These are phyloP conservation scores for Hemisphaericaspora nanyangensis DNA, from an alignment of 805 yeast genomes.

Conservation along the genomic window DNA sequence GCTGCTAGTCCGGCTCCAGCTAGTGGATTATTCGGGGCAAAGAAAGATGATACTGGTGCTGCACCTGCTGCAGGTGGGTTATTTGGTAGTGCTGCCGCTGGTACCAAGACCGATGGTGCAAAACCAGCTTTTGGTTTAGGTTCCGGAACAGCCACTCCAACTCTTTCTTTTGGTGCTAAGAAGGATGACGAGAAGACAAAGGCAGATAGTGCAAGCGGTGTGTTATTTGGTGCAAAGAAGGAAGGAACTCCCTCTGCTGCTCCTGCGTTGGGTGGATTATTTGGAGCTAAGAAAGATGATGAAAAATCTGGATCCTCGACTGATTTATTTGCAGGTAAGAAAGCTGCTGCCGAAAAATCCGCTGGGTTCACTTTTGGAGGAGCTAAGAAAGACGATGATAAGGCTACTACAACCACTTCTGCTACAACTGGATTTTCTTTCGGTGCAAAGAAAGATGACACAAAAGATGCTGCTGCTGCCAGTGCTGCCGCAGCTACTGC, in stretches of 20 bases:
- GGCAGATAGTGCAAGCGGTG: conserved; percentile 17
- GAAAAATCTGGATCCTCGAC: conserved; percentile 15
- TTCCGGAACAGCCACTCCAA: background rate
- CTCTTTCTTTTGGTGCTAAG: conserved; percentile 22
- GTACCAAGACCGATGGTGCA: conserved; percentile 12
- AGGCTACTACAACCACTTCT: conserved; percentile 14
- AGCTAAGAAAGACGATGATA: conserved; percentile 15
- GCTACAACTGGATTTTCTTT: conserved; percentile 12
- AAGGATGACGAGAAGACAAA: conserved; percentile 16
- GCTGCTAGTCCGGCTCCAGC: conserved; percentile 8
- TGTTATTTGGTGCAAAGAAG: conserved; percentile 15
- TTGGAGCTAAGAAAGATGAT: conserved; percentile 13
- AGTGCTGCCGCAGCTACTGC: conserved; percentile 4
- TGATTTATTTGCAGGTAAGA: conserved; percentile 21
- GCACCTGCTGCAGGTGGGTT: conserved; percentile 7
- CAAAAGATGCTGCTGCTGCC: conserved; percentile 14
- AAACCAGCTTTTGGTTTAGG: conserved; percentile 13
- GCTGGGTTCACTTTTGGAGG: conserved; percentile 19
- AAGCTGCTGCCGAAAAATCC: conserved; percentile 13
- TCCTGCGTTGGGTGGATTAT: conserved; percentile 7
- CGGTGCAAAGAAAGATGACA: conserved; percentile 15
- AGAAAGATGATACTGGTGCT: conserved; percentile 8
- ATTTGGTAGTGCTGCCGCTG: conserved; percentile 11
- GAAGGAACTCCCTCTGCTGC: conserved; percentile 13
- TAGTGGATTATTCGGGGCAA: conserved; percentile 12